phyloP scores from a whole-genome alignment of 225 moss, liverwort and hornwort genomes.

The Sphagnum contortum region DNA sequence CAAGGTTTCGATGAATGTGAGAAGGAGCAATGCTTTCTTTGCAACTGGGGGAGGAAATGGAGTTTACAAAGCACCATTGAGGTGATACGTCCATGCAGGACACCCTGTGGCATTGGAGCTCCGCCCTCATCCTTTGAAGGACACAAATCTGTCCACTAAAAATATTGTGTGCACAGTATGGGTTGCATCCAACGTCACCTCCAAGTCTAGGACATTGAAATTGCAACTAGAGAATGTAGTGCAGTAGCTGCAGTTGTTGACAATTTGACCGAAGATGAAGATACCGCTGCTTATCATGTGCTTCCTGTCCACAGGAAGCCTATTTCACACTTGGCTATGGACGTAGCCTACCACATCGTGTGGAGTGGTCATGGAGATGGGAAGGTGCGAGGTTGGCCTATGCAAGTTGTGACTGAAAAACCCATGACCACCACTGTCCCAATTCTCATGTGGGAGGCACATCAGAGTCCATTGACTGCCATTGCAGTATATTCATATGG shows the following conservation, averaged over 20 bases:
- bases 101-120: constrained; percentile 83
- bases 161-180: constrained; percentile 66
- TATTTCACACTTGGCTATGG: constrained; percentile 58
- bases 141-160: constrained; percentile 43
- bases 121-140: constrained; percentile 80
- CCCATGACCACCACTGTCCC: constrained; percentile 32
- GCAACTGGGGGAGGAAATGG: too few species aligned
- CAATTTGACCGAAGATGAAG: constrained; percentile 78
- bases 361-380: constrained; percentile 98
- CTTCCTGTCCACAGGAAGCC: constrained; percentile 48
- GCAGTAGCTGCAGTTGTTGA: constrained; percentile 40
- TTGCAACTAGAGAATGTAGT: constrained; percentile 49
- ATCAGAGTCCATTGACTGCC: constrained; percentile 48
- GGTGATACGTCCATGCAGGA: constrained; percentile 45
- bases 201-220: constrained; percentile 76
- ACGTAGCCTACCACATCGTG: constrained; percentile 58
- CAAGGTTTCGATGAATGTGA: constrained; percentile 4
- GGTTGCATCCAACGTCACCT: constrained; percentile 69
- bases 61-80: constrained; percentile 56
- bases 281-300: constrained; percentile 63
- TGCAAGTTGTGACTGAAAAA: constrained; percentile 17
- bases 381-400: constrained; percentile 71
- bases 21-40: constrained; percentile 19
- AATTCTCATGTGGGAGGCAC: constrained; percentile 56
- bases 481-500: constrained; percentile 41